Conservation (phyloP, 1,139 yeast genomes). For the Arxiozyma heterogenica region DNA sequence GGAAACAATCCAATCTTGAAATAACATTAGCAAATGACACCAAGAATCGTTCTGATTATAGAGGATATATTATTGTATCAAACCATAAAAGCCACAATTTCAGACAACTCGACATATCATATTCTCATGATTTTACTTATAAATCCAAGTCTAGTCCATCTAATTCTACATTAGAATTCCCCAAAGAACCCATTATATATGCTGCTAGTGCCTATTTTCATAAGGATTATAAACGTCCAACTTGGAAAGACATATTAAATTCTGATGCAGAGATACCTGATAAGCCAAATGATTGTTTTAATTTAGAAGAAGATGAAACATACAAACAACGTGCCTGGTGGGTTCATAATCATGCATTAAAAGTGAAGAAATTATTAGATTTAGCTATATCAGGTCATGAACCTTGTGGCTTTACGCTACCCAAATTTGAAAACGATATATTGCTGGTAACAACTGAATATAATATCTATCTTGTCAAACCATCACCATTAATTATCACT, state of each 20-base stretch:
- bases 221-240: background rate
- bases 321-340: constrained; percentile 8
- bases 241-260: background rate
- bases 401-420: constrained; percentile 14
- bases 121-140: background rate
- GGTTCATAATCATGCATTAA: constrained; percentile 17
- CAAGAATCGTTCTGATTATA: background rate
- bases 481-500: constrained; percentile 35
- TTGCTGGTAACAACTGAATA: constrained; percentile 17
- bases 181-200: background rate
- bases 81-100: background rate
- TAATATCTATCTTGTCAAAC: constrained; percentile 14
- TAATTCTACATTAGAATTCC: background rate
- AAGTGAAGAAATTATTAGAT: constrained; percentile 12
- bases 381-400: constrained; percentile 7
- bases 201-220: background rate
- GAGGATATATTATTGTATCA: background rate
- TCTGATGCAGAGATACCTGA: background rate
- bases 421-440: constrained; percentile 14
- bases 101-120: background rate
- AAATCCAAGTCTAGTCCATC: background rate
- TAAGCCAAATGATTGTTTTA: background rate
- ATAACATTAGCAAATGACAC: background rate
- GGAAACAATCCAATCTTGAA: background rate
- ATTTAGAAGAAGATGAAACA: background rate